Conservation (phyloP, 768 basidiomycete species). For the Tremella fuciformis region DNA sequence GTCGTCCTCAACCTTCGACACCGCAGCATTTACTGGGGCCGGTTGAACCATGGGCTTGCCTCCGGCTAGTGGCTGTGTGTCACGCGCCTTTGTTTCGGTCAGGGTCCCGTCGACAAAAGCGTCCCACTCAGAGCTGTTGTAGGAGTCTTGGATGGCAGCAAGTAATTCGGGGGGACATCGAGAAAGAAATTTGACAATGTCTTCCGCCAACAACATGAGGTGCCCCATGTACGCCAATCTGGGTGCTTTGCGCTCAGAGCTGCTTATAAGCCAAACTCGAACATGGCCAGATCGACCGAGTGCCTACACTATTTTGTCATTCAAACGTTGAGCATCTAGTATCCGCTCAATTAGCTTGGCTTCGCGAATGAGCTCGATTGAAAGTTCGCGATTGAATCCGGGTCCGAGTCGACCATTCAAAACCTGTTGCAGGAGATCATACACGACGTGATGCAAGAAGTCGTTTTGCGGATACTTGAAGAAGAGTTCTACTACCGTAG, state of each 20-base stretch:
- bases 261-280: not conserved
- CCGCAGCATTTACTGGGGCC: slow-evolving; percentile 4
- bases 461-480: slow-evolving; percentile 97
- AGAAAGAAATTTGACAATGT: slow-evolving; percentile 82
- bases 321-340: slow-evolving; percentile 75
- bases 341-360: slow-evolving; percentile 78
- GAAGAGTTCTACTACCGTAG: slow-evolving; percentile 81
- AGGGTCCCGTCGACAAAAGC: slow-evolving; percentile 82
- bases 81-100: slow-evolving; percentile 78
- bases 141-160: slow-evolving; percentile 62
- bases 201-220: slow-evolving; percentile 88
- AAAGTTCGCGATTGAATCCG: slow-evolving; percentile 80
- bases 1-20: slow-evolving; percentile 20
- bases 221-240: slow-evolving; percentile 95
- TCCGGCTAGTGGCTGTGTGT: slow-evolving; percentile 76
- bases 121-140: slow-evolving; percentile 80
- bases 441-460: slow-evolving; percentile 92
- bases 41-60: slow-evolving; percentile 33
- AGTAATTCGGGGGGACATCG: slow-evolving; percentile 79
- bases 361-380: slow-evolving; percentile 79
- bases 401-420: slow-evolving; percentile 75
- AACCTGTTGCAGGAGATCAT: slow-evolving; percentile 92
- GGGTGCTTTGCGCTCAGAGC: slow-evolving; percentile 43
- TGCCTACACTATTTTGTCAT: slow-evolving; percentile 69
- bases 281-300: too few relatives aligned